Conservation (phyloP, 1,284 basidiomycete species). For the Lentinula novae-zelandiae region DNA sequence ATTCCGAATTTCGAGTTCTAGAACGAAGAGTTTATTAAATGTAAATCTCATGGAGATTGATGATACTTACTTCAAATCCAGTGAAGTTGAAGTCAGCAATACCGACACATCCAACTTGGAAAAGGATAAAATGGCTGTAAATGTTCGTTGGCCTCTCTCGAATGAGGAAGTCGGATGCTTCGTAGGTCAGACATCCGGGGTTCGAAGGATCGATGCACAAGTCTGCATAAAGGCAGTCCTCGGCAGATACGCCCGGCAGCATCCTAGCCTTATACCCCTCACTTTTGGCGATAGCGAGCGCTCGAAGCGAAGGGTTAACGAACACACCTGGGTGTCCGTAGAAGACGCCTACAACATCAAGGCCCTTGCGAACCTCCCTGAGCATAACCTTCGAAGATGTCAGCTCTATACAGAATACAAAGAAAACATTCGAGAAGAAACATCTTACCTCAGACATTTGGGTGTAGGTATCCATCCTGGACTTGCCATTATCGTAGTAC, state of each 20-base stretch:
- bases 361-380: constrained; percentile 5
- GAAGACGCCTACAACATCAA: constrained; percentile 7
- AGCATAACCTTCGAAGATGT: constrained; percentile 6
- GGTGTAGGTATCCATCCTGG: constrained; percentile 8
- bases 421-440: not conserved
- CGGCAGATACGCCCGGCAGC: constrained; percentile 9
- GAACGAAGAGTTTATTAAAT: not conserved
- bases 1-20: constrained; percentile 8
- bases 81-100: constrained; percentile 5
- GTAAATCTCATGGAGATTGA: not conserved
- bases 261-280: constrained; percentile 7
- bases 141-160: constrained; percentile 2
- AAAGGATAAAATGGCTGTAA: constrained; percentile 5
- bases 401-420: not conserved
- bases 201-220: constrained; percentile 10
- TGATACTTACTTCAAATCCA: constrained; percentile 7
- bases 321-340: constrained; percentile 12
- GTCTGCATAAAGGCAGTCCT: constrained; percentile 10
- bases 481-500: constrained; percentile 12
- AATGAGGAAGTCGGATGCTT: constrained; percentile 8
- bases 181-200: constrained; percentile 8
- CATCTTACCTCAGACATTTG: constrained; percentile 10
- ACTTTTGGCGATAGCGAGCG: constrained; percentile 6
- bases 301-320: constrained; percentile 8
- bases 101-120: constrained; percentile 11